phyloP scores from a whole-genome alignment of 495 filamentous ascomycete genomes.

The Xylaria venustula region DNA sequence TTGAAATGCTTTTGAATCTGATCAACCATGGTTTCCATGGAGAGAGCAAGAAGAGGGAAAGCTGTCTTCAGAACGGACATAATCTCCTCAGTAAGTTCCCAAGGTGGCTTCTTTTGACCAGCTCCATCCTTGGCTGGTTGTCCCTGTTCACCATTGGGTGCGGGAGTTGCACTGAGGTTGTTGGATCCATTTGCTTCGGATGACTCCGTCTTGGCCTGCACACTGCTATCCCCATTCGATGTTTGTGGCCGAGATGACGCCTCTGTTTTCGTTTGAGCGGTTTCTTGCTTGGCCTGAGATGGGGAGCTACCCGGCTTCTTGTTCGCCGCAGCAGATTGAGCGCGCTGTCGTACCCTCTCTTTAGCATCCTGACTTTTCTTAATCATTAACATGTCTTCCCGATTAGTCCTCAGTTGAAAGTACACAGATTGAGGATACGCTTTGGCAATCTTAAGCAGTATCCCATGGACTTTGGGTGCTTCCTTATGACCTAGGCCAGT shows the following conservation, averaged over 20 bases:
- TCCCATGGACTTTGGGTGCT: conserved; percentile 74
- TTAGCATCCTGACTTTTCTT: conserved; percentile 85
- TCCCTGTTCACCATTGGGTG: conserved; percentile 32
- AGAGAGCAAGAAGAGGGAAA: conserved; percentile 90
- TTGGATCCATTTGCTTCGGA: conserved; percentile 45
- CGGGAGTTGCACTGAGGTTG: conserved; percentile 24
- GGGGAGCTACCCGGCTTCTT: conserved; percentile 41
- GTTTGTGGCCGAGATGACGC: conserved; percentile 48
- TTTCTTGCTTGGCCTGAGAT: conserved; percentile 31
- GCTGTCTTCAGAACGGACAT: conserved; percentile 92
- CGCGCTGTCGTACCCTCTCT: conserved; percentile 57
- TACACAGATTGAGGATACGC: conserved; percentile 91
- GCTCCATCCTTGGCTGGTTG: conserved; percentile 25
- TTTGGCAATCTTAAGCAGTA: conserved; percentile 92
- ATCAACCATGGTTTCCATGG: conserved; percentile 99
- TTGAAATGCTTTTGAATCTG: conserved; percentile 99
- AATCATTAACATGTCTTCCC: conserved; percentile 92
- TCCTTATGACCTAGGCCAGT: conserved; percentile 87
- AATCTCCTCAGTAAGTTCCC: conserved; percentile 95
- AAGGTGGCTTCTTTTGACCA: conserved; percentile 71
- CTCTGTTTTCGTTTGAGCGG: conserved; percentile 44
- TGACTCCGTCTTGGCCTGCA: conserved; percentile 41
- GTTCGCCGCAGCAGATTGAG: conserved; percentile 40
- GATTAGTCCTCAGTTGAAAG: conserved; percentile 86
- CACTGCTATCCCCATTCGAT: conserved; percentile 41